Evolutionary conservation across 2,329 filamentous ascomycete genomes (phyloP), one percentile per base, ranked within the genome.

Genomic region (Catunica adiposa): DNA sequence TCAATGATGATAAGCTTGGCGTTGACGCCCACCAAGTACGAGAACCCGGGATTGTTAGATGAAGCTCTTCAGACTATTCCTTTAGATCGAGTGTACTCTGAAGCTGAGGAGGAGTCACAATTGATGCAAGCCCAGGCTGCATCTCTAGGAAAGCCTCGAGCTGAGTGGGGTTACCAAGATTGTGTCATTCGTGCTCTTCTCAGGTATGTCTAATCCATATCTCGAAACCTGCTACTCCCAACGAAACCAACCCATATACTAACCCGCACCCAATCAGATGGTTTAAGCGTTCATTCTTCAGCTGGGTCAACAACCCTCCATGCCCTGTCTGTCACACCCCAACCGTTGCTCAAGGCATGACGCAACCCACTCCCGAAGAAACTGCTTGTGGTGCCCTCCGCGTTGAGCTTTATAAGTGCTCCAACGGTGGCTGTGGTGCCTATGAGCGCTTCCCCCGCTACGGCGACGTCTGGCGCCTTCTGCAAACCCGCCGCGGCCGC

Each of bases 101-200:
- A 96, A 66, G 92, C 92, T 54, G 89, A 97, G 66, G 90, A 97
- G 67, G 89, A 97, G 69, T 82, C 79, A 61, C 88, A 96, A 66
- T 82, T 96, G 29, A 74, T 94, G 62, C 81, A 85, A 64, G 92
- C 88, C 34, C 83, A 94, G 68, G 90, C 90, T 31, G 85, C 85
- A 65, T 94, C 88, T 62, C 82, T 95, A 71, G 86, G 86, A 20
- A 80, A 85, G 56, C 86, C 83, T 61, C 84, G 85, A 66, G 80
- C 89, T 1, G 84, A 89, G 72, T 97, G 90, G 90, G 90, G 89
- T 57, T 96, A 97, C 66, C 90, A 97, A 69, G 92, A 98, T 70
- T 98, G 90, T 67, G 88, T 96, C 56, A 84, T 97, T 64, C 79
- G 86, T 61, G 87, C 90, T 59, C 74, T 97, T 61, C 73, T 97